Base-by-base conservation (phyloP, 2,329 filamentous ascomycete genomes). In the Verticillium albo-atrum region DNA sequence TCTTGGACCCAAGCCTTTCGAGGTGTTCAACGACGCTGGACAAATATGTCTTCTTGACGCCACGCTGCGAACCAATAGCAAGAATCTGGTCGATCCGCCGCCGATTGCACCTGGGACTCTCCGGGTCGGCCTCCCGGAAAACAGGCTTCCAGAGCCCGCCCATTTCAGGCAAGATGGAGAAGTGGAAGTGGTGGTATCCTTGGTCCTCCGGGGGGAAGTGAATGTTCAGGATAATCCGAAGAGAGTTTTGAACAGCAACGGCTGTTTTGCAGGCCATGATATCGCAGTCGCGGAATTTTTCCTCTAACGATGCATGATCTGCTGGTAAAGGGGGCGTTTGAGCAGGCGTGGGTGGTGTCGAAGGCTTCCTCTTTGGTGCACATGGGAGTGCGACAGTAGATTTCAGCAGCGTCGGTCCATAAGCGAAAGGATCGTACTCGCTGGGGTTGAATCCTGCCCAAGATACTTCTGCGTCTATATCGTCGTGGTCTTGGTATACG, bases 31-130 rank as follows among this genome's bases (percentile, higher is more conserved):
- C 77, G 9, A 88, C 75, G 6, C 76, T 71, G 2, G 76, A 72
- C 6, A 79, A 72, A 55, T 84, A 82, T 2, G 79, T 76, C 61
- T 75, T 79, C 30, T 76, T 77, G 1, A 87, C 83, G 2, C 78
- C 80, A 26, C 75, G 74, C 63, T 88, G 83, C 4, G 79, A 78
- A 3, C 86, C 85, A 23, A 89, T 74, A 2, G 85, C 85, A 14
- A 89, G 68, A 3, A 89, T 84, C 55, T 87, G 77, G 64, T 88
- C 83, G 14, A 85, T 71, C 37, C 75, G 77, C 34, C 75, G 72
- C 14, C 70, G 71, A 28, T 74, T 70, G 5, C 70, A 67, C 25
- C 64, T 68, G 0, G 68, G 68, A 55, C 62, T 70, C 1, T 63
- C 67, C 0, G 69, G 59, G 17, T 74, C 71, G 0, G 66, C 63